phyloP scores from a whole-genome alignment of 495 filamentous ascomycete genomes.

The Neurospora sp. region DNA sequence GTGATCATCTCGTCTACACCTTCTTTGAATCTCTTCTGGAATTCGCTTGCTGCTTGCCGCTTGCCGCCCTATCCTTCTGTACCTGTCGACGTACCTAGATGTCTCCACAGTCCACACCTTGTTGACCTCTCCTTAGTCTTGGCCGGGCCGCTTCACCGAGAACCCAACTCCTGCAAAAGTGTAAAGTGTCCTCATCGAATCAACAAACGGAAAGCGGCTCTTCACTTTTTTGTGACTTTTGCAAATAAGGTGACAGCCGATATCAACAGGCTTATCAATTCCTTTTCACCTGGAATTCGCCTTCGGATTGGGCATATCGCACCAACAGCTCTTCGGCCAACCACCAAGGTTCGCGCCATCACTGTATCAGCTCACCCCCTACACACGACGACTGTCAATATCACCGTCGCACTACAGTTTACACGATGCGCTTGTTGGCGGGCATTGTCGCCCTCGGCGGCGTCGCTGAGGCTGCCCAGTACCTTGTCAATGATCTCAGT shows the following conservation, averaged over 20 bases:
- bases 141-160: neutral
- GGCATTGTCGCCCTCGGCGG: constrained; percentile 39
- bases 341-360: neutral
- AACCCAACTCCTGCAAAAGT: neutral
- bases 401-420: neutral
- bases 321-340: neutral
- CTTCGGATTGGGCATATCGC: neutral
- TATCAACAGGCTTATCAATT: neutral
- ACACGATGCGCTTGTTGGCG: constrained; percentile 33
- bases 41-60: neutral
- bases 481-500: constrained; percentile 53
- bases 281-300: neutral
- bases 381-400: neutral
- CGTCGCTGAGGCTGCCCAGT: constrained; percentile 46
- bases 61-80: neutral
- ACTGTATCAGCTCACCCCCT: neutral
- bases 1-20: neutral
- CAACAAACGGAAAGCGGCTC: neutral
- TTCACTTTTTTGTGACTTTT: neutral
- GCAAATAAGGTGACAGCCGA: neutral
- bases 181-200: neutral
- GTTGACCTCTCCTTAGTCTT: neutral
- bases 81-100: neutral
- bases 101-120: neutral
- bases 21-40: neutral